Evolutionary conservation across 2,329 filamentous ascomycete species (phyloP).

Genomic region (Sphaerulina vaccinii): DNA sequence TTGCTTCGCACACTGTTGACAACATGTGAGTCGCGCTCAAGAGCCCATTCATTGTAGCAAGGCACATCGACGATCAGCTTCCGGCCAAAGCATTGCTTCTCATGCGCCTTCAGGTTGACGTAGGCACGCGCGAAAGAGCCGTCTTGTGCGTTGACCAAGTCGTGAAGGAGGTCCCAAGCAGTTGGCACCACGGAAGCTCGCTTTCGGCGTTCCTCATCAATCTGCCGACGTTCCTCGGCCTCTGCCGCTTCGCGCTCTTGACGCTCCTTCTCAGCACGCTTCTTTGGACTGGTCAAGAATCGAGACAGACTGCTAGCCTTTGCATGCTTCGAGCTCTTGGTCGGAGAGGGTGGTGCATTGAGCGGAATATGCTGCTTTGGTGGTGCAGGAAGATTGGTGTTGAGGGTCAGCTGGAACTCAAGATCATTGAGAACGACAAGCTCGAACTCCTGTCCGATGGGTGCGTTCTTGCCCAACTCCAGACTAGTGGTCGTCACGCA

Average conservation of each 20-base stretch:
- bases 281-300: slow-evolving; percentile 91
- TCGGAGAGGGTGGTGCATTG: slow-evolving; percentile 54
- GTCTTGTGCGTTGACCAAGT: slow-evolving; percentile 78
- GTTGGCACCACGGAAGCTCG: slow-evolving; percentile 64
- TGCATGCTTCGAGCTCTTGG: slow-evolving; percentile 61
- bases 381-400: slow-evolving; percentile 76
- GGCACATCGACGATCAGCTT: slow-evolving; percentile 85
- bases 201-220: slow-evolving; percentile 48
- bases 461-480: slow-evolving; percentile 84
- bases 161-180: slow-evolving; percentile 82
- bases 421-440: slow-evolving; percentile 94
- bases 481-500: slow-evolving; percentile 97
- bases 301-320: slow-evolving; percentile 90
- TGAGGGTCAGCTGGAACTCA: slow-evolving; percentile 97
- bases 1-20: slow-evolving; percentile 94
- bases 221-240: slow-evolving; percentile 45
- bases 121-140: slow-evolving; percentile 94
- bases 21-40: slow-evolving; percentile 70
- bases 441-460: slow-evolving; percentile 97
- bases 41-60: slow-evolving; percentile 98
- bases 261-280: slow-evolving; percentile 90
- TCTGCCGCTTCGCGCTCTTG: slow-evolving; percentile 81
- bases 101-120: slow-evolving; percentile 89
- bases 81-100: slow-evolving; percentile 81
- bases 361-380: slow-evolving; percentile 40